Base-by-base conservation (phyloP, 306 rosid genomes). In the Prunus padus region DNA sequence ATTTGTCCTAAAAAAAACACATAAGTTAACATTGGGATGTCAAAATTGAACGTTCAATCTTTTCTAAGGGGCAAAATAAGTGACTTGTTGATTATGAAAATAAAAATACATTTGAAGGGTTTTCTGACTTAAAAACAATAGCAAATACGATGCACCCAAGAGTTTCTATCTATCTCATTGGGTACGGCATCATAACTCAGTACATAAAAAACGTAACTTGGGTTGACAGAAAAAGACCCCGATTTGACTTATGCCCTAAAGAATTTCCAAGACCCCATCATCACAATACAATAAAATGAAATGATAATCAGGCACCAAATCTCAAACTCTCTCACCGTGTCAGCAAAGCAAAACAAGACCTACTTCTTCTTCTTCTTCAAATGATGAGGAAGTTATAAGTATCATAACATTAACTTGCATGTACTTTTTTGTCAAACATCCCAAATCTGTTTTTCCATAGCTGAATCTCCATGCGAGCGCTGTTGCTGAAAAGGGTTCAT, bases 401-500 rank as follows among this genome's bases (percentile, higher is more conserved):
- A 22, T 23, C 14, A 25, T 28, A 60, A 60, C 33, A 16, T 54
- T 10, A 20, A 70, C 63, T n/a, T 11, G 14, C 65, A 26, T 2
- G 9, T 23, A 2, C 3, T 4, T 55, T 11, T 61, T 40, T 10
- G 45, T 81, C 75, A 81, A 11, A 76, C 78, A 50, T 83, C 73
- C 80, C 83, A 76, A 51, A 76, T 46, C 64, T 78, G 63, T 46
- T 80, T 76, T 19, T 84, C 84, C 67, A 73, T 76, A 55, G 79
- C 54, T 22, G 87, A 89, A 77, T 83, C 92, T 30, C 88, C 87
- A 50, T 54, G 86, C 5, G 91, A 82, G 77, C 86, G 81, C 22
- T 72, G 76, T 15, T 82, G 93, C 59, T 83, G 88, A 75, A 84
- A 84, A 15, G 81, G 79, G 60, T 81, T 87, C 90, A 85, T 85